These are phyloP conservation scores for Phytophthora pisi DNA, from an alignment of 352 stramenopile genomes.

Conservation along the genomic window DNA sequence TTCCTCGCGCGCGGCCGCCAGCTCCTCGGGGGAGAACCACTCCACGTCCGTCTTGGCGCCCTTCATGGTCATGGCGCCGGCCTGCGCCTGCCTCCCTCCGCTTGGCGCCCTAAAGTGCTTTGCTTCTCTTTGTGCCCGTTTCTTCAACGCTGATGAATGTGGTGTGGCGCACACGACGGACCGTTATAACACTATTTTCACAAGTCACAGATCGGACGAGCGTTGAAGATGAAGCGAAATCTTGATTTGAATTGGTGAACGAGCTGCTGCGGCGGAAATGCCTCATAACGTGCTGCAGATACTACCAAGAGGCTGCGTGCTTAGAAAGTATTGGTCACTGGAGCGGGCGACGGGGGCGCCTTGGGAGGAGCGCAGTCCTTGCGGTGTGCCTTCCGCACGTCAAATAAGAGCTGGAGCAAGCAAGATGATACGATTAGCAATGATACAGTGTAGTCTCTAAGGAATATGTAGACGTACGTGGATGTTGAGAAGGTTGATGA, in stretches of 20 bases:
- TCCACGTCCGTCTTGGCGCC: conserved; percentile 44
- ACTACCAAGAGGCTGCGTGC: neutral
- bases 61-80: conserved; percentile 38
- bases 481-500: conserved; percentile 74
- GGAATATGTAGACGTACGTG: conserved; percentile 36
- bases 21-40: conserved; percentile 78
- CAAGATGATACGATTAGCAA: neutral
- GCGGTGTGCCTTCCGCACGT: conserved; percentile 56
- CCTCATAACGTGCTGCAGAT: neutral
- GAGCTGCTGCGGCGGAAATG: neutral
- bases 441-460: no score
- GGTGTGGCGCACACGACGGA: conserved; percentile 6
- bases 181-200: conserved; percentile 1
- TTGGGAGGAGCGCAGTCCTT: conserved; percentile 44
- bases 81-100: conserved; percentile 14
- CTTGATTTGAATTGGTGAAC: neutral
- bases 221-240: conserved; percentile 3
- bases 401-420: conserved; percentile 52
- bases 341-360: conserved; percentile 1
- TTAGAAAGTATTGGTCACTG: conserved; percentile 9
- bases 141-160: conserved; percentile 18
- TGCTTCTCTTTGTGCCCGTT: conserved; percentile 17
- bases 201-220: neutral
- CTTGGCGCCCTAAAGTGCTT: conserved; percentile 2
- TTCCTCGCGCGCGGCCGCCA: conserved; percentile 71